Evolutionary conservation across 257 asterid species (phyloP).

Genomic region (Henckelia pumila): DNA sequence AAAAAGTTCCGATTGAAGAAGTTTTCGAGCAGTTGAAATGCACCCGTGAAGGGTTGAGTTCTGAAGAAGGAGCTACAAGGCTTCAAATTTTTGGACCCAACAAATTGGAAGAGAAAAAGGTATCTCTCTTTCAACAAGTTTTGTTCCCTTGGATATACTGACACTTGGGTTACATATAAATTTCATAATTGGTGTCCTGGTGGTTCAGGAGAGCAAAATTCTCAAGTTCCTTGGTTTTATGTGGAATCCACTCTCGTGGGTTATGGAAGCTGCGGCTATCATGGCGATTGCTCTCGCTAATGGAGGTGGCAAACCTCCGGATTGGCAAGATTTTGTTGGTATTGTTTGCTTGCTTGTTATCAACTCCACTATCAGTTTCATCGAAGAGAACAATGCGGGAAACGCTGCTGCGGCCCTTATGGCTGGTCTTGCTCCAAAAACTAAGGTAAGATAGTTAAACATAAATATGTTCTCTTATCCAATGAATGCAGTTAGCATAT

Average conservation of each 20-base stretch:
- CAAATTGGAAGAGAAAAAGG: constrained; percentile 97
- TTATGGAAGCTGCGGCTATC: constrained; percentile 95
- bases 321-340: constrained; percentile 97
- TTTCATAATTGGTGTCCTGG: neutral
- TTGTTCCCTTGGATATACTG: neutral
- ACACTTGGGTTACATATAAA: neutral
- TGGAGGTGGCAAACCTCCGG: constrained; percentile 89
- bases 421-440: constrained; percentile 99
- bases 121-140: neutral
- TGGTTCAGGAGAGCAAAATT: constrained; percentile 74
- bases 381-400: constrained; percentile 97
- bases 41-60: constrained; percentile 68
- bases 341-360: constrained; percentile 86
- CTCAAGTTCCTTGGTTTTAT: constrained; percentile 95
- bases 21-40: constrained; percentile 94
- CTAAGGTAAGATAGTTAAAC: constrained; percentile 52
- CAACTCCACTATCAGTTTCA: constrained; percentile 98
- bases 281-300: constrained; percentile 96
- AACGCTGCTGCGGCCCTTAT: constrained; percentile 99
- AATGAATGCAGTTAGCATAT: neutral
- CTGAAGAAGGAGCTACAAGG: constrained; percentile 85
- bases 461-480: too few relatives aligned
- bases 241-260: constrained; percentile 99
- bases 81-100: constrained; percentile 90
- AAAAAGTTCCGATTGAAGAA: constrained; percentile 94